Evolutionary conservation across 331 rosid species (phyloP).

Genomic region (Quercus lobata): DNA sequence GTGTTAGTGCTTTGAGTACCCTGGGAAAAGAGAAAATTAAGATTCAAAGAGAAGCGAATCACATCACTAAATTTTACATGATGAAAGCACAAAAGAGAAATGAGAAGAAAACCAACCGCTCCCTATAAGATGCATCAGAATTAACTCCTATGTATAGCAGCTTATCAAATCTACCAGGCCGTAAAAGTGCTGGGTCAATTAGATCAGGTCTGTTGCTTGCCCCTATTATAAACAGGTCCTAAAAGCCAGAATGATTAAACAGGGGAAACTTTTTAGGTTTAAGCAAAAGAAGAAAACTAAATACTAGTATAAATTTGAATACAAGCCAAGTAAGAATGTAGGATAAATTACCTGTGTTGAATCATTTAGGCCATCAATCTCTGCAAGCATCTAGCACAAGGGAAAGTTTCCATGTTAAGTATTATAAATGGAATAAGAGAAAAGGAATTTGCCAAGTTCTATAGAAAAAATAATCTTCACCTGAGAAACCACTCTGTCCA

Average conservation of each 20-base stretch:
- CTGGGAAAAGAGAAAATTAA: constrained; percentile 26
- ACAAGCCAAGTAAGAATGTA: not conserved
- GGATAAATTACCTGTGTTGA: constrained; percentile 67
- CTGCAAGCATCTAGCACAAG: constrained; percentile 87
- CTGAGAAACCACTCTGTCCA: constrained; percentile 99
- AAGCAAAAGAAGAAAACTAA: not conserved
- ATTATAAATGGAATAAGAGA: constrained; percentile 1
- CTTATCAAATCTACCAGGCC: constrained; percentile 96
- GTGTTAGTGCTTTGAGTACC: constrained; percentile 87
- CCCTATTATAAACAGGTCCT: constrained; percentile 94
- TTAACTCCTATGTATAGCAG: constrained; percentile 85
- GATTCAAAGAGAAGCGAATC: not conserved
- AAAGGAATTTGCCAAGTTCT: not conserved
- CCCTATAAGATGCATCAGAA: constrained; percentile 85
- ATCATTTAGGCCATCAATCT: constrained; percentile 90
- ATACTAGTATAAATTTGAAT: not conserved
- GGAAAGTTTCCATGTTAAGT: constrained; percentile 19
- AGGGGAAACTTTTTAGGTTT: not conserved
- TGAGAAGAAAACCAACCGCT: constrained; percentile 41
- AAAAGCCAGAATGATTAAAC: constrained; percentile 19
- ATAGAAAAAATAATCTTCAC: constrained; percentile 30
- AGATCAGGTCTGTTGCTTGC: constrained; percentile 99
- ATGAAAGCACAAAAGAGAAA: not conserved
- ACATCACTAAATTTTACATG: not conserved
- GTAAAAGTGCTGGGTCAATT: constrained; percentile 91